phyloP scores from a whole-genome alignment of 192 early-diverging fungal genomes.

The Backusella tuberculispora region DNA sequence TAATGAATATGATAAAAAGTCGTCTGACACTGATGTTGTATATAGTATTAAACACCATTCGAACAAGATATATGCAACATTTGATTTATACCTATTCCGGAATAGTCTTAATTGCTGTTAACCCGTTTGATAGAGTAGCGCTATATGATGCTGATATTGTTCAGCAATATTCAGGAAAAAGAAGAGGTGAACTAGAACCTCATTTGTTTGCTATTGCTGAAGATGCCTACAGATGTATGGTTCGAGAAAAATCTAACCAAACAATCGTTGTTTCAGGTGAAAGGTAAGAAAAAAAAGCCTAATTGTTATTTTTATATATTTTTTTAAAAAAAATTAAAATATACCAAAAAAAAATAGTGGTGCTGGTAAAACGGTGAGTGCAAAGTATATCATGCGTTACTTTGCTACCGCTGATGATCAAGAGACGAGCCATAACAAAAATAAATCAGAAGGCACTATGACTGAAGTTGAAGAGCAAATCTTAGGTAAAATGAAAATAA shows the following conservation, averaged over 20 bases:
- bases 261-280: constrained; percentile 98
- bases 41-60: constrained; percentile 90
- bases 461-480: constrained; percentile 82
- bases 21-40: not conserved
- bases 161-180: constrained; percentile 90
- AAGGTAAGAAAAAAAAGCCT: constrained; percentile 50
- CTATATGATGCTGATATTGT: constrained; percentile 93
- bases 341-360: constrained; percentile 51
- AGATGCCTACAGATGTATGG: constrained; percentile 96
- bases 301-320: not conserved
- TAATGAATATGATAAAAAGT: not conserved
- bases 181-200: constrained; percentile 93
- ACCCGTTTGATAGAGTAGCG: constrained; percentile 87
- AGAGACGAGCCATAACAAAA: constrained; percentile 49
- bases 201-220: constrained; percentile 99
- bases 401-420: constrained; percentile 84
- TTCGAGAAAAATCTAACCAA: constrained; percentile 91
- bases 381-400: constrained; percentile 98
- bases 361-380: constrained; percentile 97
- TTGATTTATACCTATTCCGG: constrained; percentile 99
- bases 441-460: constrained; percentile 56
- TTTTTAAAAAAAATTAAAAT: constrained; percentile 12
- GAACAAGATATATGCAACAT: constrained; percentile 85
- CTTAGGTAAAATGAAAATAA: constrained; percentile 46
- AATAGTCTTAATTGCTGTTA: constrained; percentile 97